Base-by-base conservation (phyloP, 306 rosid species). In the Prunus davidiana region DNA sequence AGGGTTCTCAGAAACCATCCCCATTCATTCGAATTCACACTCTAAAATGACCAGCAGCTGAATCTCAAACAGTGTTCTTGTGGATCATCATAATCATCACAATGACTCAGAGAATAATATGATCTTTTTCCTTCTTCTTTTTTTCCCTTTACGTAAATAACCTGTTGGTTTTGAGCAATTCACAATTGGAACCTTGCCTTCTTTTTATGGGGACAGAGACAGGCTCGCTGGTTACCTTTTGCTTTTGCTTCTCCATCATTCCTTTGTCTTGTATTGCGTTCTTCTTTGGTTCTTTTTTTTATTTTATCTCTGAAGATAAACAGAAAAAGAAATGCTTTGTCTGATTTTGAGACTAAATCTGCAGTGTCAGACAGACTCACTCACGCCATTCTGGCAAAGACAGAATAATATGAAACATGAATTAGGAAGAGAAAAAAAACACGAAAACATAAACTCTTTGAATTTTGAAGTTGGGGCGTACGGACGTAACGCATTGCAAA, bases 1-100 rank as follows among this genome's bases (percentile, higher is more conserved):
- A 4, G 88, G 67, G 82, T 65, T 83, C 54, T 90, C 91, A 62
- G 93, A 90, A 80, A 89, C 91, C 92, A 93, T 91, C 5, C 69
- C 66, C 45, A 67, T 81, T 64, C 57, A 52, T 6, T 14, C 56
- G 14, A 9, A 16, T 19, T 32, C 64, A 51, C 60, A 22, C 71
- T 58, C 12, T 65, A 54, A 19, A 65, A 18, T 67, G 38, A 52
- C 27, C 73, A 24, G 46, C 70, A 19, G 16, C 61, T 22, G 68
- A 75, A 63, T 67, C 84, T 80, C 49, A 69, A 79, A n/a, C 78
- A 68, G 64, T 69, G 24, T 5, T 65, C 3, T 38, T 25, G 64
- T 38, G 43, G 43, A 72, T 41, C 25, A 65, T 60, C 47, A 49
- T 58, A 66, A 24, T 76, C 67, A 20, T 68, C 69, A 19, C 20